A percentile compares a stretch with the other conserved stretches of the same genome.
Conservation (phyloP, 1,284 basidiomycete genomes). For the Ceraceosorus guamensis region DNA sequence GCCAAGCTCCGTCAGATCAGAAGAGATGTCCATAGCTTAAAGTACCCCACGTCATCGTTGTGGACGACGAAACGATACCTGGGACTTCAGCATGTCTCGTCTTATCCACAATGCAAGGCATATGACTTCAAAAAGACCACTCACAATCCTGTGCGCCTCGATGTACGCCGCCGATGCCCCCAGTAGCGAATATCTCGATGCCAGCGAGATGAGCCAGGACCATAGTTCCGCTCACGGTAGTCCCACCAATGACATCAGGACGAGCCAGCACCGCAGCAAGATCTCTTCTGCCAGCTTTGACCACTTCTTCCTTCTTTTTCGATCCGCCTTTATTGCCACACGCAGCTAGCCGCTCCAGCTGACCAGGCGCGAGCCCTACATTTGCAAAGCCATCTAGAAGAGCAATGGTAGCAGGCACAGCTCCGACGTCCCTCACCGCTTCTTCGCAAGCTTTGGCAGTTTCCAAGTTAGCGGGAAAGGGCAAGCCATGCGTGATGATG, state of each 20-base stretch:
- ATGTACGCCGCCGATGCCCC: slow-evolving; percentile 74
- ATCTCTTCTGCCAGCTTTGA: slow-evolving; percentile 83
- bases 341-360: slow-evolving; percentile 66
- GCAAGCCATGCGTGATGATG: slow-evolving; percentile 73
- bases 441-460: slow-evolving; percentile 68
- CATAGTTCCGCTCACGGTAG: slow-evolving; percentile 78
- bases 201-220: slow-evolving; percentile 42
- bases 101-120: background rate
- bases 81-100: background rate
- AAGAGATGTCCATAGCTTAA: slow-evolving; percentile 63
- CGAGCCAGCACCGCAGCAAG: slow-evolving; percentile 68
- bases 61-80: too few relatives aligned
- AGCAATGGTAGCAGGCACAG: slow-evolving; percentile 83
- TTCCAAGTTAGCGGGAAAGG: slow-evolving; percentile 64
- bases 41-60: background rate
- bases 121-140: slow-evolving; percentile 30
- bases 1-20: slow-evolving; percentile 41
- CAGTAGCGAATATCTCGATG: slow-evolving; percentile 48
- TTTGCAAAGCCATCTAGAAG: slow-evolving; percentile 75
- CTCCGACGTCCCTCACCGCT: slow-evolving; percentile 69
- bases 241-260: slow-evolving; percentile 64
- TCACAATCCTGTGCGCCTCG: slow-evolving; percentile 77
- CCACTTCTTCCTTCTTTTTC: slow-evolving; percentile 33
- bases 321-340: slow-evolving; percentile 42
- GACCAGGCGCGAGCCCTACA: slow-evolving; percentile 64